Conservation (phyloP, 106 monocot genomes). For the Dioscorea dumetorum region DNA sequence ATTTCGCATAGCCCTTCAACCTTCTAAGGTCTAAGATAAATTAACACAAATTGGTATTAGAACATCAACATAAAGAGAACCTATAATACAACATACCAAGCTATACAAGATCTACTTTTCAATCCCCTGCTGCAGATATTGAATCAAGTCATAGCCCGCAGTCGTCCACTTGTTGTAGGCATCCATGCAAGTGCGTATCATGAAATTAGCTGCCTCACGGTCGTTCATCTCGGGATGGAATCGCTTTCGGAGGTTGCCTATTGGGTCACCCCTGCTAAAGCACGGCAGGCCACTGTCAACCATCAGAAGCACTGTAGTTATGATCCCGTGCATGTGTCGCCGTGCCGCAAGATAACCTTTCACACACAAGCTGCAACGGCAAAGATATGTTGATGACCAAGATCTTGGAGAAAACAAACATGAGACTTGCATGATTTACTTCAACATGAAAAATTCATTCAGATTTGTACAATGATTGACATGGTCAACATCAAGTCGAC, state of each 20-base stretch:
- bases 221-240: conserved; percentile 99
- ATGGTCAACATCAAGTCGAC: no score
- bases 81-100: neutral
- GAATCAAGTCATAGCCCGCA: conserved; percentile 96
- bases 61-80: no score
- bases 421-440: no score
- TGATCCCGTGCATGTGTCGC: conserved; percentile 80
- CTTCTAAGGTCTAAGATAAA: no score
- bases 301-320: conserved; percentile 86
- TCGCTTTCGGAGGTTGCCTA: conserved; percentile 80
- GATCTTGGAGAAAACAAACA: no score
- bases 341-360: conserved; percentile 94
- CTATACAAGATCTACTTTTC: conserved; percentile 42
- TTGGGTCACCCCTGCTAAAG: conserved; percentile 95
- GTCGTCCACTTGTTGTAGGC: conserved; percentile 99
- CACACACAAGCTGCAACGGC: conserved; percentile 68
- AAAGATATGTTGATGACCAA: no score
- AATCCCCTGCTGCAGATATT: conserved; percentile 95
- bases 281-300: conserved; percentile 93
- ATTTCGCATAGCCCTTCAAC: no score
- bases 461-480: no score
- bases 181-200: conserved; percentile 82
- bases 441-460: no score
- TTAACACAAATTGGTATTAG: no score
- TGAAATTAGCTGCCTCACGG: conserved; percentile 95